Conservation (phyloP, 768 basidiomycete species). For the Fibroporia radiculosa region DNA sequence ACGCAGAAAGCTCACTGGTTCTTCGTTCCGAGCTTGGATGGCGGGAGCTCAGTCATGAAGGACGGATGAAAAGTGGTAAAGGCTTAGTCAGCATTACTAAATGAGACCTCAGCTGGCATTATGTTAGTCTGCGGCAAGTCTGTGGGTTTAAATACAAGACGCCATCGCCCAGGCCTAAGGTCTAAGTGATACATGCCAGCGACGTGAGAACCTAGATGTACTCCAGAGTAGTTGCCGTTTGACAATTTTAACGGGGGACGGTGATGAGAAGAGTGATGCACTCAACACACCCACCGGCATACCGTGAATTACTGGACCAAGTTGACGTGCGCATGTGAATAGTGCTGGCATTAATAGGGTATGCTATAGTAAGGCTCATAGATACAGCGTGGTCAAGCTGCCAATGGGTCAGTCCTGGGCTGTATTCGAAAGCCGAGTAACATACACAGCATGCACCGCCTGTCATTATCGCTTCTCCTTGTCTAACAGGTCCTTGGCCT, state of each 20-base stretch:
- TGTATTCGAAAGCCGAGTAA: background rate
- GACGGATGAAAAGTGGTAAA: conserved; percentile 7
- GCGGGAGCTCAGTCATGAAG: conserved; percentile 38
- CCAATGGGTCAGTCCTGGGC: background rate
- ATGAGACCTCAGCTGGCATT: too few species aligned
- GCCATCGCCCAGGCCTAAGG: too few species aligned
- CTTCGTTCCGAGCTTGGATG: conserved; percentile 75
- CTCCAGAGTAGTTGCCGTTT: too few species aligned
- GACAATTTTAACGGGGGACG: too few species aligned
- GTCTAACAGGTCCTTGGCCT: conserved; percentile 90
- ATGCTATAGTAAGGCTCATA: conserved; percentile 15
- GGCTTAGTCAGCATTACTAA: conserved; percentile 24
- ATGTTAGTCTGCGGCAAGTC: too few species aligned
- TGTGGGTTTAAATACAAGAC: too few species aligned
- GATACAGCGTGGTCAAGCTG: conserved; percentile 13
- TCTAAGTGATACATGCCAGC: too few species aligned
- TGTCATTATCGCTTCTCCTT: conserved; percentile 37
- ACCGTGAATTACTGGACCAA: too few species aligned
- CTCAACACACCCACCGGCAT: too few species aligned
- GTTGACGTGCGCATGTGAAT: too few species aligned
- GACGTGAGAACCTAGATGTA: too few species aligned
- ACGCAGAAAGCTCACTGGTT: conserved; percentile 49
- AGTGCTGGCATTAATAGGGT: conserved; percentile 13
- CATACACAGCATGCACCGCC: background rate
- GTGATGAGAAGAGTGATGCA: too few species aligned